Evolutionary conservation across 352 stramenopile species (phyloP).

Genomic region (Lagenidium sp.): DNA sequence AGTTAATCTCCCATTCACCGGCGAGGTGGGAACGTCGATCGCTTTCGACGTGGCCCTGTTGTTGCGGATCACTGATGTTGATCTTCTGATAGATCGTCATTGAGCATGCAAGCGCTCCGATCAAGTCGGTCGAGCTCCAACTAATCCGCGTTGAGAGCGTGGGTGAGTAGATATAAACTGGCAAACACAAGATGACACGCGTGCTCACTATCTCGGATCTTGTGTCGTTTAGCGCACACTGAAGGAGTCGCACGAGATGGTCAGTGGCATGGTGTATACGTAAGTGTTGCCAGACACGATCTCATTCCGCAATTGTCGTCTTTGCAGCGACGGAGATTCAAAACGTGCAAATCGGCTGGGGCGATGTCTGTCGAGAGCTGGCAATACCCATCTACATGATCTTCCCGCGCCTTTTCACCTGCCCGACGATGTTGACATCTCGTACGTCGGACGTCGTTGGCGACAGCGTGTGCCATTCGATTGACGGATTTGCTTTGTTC

Average conservation of each 20-base stretch:
- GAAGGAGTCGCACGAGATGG: slow-evolving; percentile 77
- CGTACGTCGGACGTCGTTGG: slow-evolving; percentile 16
- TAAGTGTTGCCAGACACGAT: no score
- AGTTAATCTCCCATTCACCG: slow-evolving; percentile 85
- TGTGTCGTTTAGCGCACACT: slow-evolving; percentile 46
- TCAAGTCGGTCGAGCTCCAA: slow-evolving; percentile 87
- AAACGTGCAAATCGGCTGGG: slow-evolving; percentile 90
- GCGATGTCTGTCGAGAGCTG: slow-evolving; percentile 84
- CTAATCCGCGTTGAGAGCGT: slow-evolving; percentile 88
- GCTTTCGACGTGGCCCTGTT: no score
- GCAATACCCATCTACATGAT: slow-evolving; percentile 94
- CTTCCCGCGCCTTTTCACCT: slow-evolving; percentile 89
- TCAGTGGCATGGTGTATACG: no score
- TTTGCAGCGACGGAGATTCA: slow-evolving; percentile 88
- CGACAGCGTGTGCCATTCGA: not conserved
- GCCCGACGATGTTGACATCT: slow-evolving; percentile 82
- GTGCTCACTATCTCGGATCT: not conserved
- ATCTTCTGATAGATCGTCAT: slow-evolving; percentile 60
- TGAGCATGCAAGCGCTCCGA: slow-evolving; percentile 57
- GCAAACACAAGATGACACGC: no score
- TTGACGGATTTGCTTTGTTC: not conserved
- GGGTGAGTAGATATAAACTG: slow-evolving; percentile 5
- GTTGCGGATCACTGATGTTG: not conserved
- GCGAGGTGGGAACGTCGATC: slow-evolving; percentile 73
- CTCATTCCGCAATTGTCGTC: no score